Percentiles rank a stretch among this genome's conserved stretches.
These are phyloP conservation scores for Cokeromyces recurvatus DNA, from an alignment of 371 early-diverging fungal genomes.

Conservation along the genomic window DNA sequence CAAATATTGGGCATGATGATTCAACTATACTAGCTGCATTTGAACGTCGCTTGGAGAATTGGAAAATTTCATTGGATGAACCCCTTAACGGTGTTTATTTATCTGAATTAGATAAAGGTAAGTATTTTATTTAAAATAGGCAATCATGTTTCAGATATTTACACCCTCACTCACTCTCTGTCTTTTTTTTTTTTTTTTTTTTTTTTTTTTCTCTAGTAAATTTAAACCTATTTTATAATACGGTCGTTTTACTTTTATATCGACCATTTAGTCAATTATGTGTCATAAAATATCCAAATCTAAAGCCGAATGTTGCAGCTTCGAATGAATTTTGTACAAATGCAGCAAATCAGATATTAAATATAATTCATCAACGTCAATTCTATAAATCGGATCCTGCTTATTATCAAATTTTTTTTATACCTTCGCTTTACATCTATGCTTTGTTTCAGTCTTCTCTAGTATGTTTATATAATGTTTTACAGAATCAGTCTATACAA, in stretches of 20 bases:
- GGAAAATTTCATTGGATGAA: conserved; percentile 27
- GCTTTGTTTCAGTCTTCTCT: conserved; percentile 43
- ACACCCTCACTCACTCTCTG: neutral
- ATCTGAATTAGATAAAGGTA: conserved; percentile 34
- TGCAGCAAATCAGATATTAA: conserved; percentile 26
- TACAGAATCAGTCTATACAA: conserved; percentile 20
- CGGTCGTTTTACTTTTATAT: conserved; percentile 48
- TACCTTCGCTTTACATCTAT: conserved; percentile 46
- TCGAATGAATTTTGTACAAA: conserved; percentile 29
- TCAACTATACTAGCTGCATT: conserved; percentile 40
- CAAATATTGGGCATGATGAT: conserved; percentile 38
- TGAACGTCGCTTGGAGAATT: conserved; percentile 38
- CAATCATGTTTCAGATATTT: conserved; percentile 3
- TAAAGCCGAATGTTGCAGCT: conserved; percentile 17
- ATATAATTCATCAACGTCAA: conserved; percentile 23
- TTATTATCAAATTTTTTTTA: conserved; percentile 25
- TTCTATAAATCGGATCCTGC: conserved; percentile 18
- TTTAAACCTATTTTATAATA: conserved; percentile 49
- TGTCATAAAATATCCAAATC: neutral
- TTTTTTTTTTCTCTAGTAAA: conserved; percentile 20
- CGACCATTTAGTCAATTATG: conserved; percentile 45
- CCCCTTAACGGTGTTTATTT: conserved; percentile 12
- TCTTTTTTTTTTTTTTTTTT: conserved; percentile 6
- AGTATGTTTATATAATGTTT: conserved; percentile 26
- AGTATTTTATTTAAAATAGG: conserved; percentile 19